These are phyloP conservation scores for Jasminum sambac DNA, from an alignment of 257 asterid species.

Conservation along the genomic window DNA sequence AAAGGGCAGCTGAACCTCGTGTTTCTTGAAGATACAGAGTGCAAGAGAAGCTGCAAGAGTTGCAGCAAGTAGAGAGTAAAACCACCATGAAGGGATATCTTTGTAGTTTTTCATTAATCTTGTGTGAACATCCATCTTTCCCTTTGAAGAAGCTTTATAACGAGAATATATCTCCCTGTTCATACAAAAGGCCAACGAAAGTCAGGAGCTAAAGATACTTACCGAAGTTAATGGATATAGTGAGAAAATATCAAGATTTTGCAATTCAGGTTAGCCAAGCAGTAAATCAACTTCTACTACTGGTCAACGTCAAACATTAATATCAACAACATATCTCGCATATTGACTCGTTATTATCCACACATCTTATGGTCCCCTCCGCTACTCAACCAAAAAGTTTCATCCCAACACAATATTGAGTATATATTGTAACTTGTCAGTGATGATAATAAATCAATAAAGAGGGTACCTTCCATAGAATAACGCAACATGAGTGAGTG, in stretches of 20 bases:
- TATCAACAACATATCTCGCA: too few relatives aligned
- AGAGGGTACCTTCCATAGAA: conserved; percentile 66
- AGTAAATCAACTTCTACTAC: too few relatives aligned
- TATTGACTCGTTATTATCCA: too few relatives aligned
- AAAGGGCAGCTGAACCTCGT: conserved; percentile 61
- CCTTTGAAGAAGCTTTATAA: conserved; percentile 54
- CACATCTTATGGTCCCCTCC: too few relatives aligned
- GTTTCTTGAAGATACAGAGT: conserved; percentile 54
- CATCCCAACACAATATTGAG: too few relatives aligned
- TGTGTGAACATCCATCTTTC: conserved; percentile 59
- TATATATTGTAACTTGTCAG: too few relatives aligned
- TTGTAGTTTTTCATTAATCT: conserved; percentile 60
- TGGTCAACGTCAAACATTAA: too few relatives aligned
- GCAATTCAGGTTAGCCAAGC: background rate
- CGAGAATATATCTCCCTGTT: conserved; percentile 62
- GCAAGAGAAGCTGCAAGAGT: conserved; percentile 43
- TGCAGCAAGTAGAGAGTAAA: conserved; percentile 50
- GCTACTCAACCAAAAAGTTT: too few relatives aligned
- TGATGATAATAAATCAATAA: background rate
- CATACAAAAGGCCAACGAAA: background rate
- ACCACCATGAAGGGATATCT: conserved; percentile 78
- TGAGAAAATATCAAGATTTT: background rate
- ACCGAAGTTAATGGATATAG: too few relatives aligned
- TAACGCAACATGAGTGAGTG: conserved; percentile 60
- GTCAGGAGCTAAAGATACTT: background rate